Evolutionary conservation across 1,284 basidiomycete genomes (phyloP).

Genomic region (Ustilago tritici): DNA sequence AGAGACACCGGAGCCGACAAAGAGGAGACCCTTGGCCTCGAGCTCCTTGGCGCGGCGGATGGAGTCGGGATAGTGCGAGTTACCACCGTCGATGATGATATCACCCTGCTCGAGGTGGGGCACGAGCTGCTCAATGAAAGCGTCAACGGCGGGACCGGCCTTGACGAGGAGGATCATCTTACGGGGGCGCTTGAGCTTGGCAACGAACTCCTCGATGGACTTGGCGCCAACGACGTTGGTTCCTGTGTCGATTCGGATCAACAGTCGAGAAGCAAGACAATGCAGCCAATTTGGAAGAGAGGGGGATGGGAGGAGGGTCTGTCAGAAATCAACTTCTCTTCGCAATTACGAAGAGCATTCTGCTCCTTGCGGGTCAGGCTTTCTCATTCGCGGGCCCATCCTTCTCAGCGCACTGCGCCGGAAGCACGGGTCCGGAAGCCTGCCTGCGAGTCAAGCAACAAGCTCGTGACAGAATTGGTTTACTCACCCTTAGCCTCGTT

Average conservation of each 20-base stretch:
- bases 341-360: background rate
- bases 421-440: background rate
- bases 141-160: slow-evolving; percentile 75
- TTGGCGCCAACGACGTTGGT: slow-evolving; percentile 95
- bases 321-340: slow-evolving; percentile 17
- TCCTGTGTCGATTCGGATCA: slow-evolving; percentile 71
- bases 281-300: background rate
- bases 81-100: slow-evolving; percentile 99
- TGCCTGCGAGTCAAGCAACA: background rate
- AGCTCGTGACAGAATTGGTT: slow-evolving; percentile 11
- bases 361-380: background rate
- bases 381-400: background rate
- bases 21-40: slow-evolving; percentile 92
- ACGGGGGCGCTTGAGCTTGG: slow-evolving; percentile 74
- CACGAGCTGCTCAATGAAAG: slow-evolving; percentile 74
- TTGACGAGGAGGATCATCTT: slow-evolving; percentile 95
- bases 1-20: slow-evolving; percentile 98
- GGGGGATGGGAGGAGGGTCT: background rate
- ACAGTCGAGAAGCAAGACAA: background rate
- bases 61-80: slow-evolving; percentile 98
- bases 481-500: slow-evolving; percentile 94
- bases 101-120: slow-evolving; percentile 77
- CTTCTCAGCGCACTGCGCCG: background rate
- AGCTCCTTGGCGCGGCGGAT: slow-evolving; percentile 94
- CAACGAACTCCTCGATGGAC: slow-evolving; percentile 85